Base-by-base conservation (phyloP, 164 flowering plant genomes). In the Stephania japonica region DNA sequence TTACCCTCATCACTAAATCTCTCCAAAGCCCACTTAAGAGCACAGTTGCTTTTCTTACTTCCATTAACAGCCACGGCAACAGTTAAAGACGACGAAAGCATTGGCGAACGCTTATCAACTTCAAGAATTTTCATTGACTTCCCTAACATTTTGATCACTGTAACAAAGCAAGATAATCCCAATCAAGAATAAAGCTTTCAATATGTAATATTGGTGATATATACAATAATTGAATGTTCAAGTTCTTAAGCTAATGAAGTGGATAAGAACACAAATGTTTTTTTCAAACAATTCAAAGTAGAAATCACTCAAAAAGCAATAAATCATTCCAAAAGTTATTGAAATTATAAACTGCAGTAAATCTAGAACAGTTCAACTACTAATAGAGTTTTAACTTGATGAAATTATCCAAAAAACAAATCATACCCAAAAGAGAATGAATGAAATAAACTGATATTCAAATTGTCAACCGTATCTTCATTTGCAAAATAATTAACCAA, bases 21-120 rank as follows among this genome's bases (percentile, higher is more conserved):
- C 5, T 90, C 87, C 81, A 94, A 68, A 26, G 98, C 96, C 98
- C 98, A 94, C 50, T 66, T 75, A 65, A 94, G 76, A 4, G 90
- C 80, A 75, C 80, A 74, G 73, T 85, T 86, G 85, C 90, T 86
- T 67, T 80, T 89, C 68, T 67, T 82, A 49, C 80, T 85, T 44
- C 91, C 93, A 75, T 77, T 85, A 63, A 91, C 78, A 64, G 96
- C 96, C 69, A 91, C 70, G 2, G 81, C 90, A 32, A 89, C 87
- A 7, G 77, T 82, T 19, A 70, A 72, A 75, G 81, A 64, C 16
- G 77, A 67, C 5, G 77, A 71, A 66, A 75, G 67, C 11, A 72
- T 71, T 74, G 73, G 65, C 19, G 42, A 71, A 76, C 69, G 64
- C 43, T 73, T 67, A n/a, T 72, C 80, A 11, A 16, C 78, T 69